phyloP scores from a whole-genome alignment of 352 stramenopile species.

The Globisporangium solare region DNA sequence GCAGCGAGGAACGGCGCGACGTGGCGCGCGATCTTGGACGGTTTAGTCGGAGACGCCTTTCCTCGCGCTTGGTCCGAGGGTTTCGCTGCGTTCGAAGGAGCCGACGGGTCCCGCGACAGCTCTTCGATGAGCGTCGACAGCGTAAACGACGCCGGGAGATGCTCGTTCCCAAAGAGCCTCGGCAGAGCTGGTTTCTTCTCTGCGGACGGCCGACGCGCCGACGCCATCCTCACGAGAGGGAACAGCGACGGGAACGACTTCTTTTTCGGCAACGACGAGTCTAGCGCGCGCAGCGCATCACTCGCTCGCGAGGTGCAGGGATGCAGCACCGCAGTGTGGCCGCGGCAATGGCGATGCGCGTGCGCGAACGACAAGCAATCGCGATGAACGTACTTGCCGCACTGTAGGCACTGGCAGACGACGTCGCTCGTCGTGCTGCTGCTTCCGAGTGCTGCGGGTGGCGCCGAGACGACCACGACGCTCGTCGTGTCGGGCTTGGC shows the following conservation, averaged over 20 bases:
- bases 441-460: neutral
- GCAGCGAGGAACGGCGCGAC: constrained; percentile 50
- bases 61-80: neutral
- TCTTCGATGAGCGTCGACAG: constrained; percentile 26
- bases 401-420: constrained; percentile 56
- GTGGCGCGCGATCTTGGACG: constrained; percentile 16
- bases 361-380: constrained; percentile 49
- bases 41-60: constrained; percentile 4
- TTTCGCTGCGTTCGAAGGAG: neutral
- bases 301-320: neutral
- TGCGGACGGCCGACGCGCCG: constrained; percentile 10
- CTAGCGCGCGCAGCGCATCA: neutral
- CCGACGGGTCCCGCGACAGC: constrained; percentile 10
- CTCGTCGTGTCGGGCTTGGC: neutral
- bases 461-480: neutral
- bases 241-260: constrained; percentile 26
- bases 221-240: constrained; percentile 13
- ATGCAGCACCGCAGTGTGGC: constrained; percentile 16
- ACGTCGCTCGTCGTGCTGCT: constrained; percentile 1
- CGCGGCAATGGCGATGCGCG: constrained; percentile 37
- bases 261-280: no score
- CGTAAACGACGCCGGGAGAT: constrained; percentile 17
- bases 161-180: constrained; percentile 15
- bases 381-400: constrained; percentile 47
- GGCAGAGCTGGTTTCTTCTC: constrained; percentile 9